Percentiles rank a stretch among this genome's conserved stretches.
Conservation (phyloP, 2,329 filamentous ascomycete species). For the Juglanconis juglandina region DNA sequence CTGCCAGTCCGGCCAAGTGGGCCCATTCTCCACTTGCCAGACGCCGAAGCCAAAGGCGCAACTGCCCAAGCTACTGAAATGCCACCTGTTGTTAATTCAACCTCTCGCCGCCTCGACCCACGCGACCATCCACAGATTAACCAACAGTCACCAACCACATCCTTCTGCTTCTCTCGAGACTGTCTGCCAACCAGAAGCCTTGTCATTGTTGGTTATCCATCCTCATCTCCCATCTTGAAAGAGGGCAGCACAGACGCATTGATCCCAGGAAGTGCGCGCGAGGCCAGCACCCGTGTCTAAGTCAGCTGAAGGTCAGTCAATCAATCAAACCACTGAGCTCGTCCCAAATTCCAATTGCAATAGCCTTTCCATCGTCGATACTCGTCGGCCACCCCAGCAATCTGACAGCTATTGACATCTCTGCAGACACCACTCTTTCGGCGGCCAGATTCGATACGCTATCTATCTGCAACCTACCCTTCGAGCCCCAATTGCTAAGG, state of each 20-base stretch:
- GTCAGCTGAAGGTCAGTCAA: not conserved
- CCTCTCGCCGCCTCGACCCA: conserved; percentile 4
- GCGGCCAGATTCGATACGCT: not conserved
- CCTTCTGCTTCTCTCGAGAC: not conserved
- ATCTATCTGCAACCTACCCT: not conserved
- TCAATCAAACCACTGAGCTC: not conserved
- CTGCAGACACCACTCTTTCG: not conserved
- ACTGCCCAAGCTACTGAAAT: conserved; percentile 12
- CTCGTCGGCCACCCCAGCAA: not conserved
- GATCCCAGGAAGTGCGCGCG: not conserved
- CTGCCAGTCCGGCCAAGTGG: not conserved
- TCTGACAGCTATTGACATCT: not conserved
- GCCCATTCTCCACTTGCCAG: not conserved
- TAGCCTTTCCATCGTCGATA: not conserved
- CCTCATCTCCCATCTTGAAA: not conserved
- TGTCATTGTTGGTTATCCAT: not conserved
- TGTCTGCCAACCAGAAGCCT: not conserved
- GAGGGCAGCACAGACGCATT: not conserved
- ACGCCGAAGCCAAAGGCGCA: conserved; percentile 4
- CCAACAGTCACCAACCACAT: not conserved
- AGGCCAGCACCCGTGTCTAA: conserved; percentile 2
- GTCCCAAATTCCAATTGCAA: not conserved
- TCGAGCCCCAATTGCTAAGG: not conserved
- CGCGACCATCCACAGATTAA: not conserved
- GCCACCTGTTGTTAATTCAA: conserved; percentile 19